Evolutionary conservation across 768 basidiomycete genomes (phyloP).

Genomic region (Suillus cothurnatus): DNA sequence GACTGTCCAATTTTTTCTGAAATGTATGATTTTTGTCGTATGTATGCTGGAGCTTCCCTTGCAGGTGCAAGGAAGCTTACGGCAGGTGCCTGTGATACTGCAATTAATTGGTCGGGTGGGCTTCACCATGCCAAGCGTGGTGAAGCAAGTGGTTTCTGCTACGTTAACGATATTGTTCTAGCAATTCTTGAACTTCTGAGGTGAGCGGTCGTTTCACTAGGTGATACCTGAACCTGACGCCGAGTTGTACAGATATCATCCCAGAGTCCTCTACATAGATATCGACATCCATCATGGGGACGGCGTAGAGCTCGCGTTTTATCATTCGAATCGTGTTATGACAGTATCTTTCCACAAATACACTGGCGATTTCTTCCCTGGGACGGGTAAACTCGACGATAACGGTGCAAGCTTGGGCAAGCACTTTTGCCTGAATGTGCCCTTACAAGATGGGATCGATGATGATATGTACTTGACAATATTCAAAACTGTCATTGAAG

Average conservation of each 20-base stretch:
- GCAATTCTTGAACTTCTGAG: conserved; percentile 91
- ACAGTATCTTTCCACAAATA: conserved; percentile 99
- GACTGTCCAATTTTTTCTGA: conserved; percentile 97
- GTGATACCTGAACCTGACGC: conserved; percentile 2
- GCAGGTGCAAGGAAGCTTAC: conserved; percentile 89
- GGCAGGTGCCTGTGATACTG: conserved; percentile 88
- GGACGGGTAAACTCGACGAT: conserved; percentile 95
- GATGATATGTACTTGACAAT: conserved; percentile 95
- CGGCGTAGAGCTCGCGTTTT: conserved; percentile 97
- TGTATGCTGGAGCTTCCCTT: conserved; percentile 92
- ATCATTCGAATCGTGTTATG: conserved; percentile 97
- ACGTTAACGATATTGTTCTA: conserved; percentile 95
- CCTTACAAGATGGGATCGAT: conserved; percentile 93
- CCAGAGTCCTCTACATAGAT: conserved; percentile 96
- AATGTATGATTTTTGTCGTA: conserved; percentile 91
- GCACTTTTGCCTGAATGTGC: conserved; percentile 94
- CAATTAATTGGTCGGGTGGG: conserved; percentile 99
- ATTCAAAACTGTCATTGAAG: conserved; percentile 96
- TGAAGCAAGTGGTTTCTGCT: conserved; percentile 98
- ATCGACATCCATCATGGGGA: conserved; percentile 99
- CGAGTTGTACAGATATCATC: conserved; percentile 67
- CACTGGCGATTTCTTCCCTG: conserved; percentile 97
- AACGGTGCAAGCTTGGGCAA: conserved; percentile 87
- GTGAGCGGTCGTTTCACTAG: conserved; percentile 39
- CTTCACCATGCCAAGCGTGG: conserved; percentile 98